A percentile compares a stretch with the other conserved stretches of the same genome.
Conservation (phyloP, 176 grass and related monocot species). For the Secale cereale region DNA sequence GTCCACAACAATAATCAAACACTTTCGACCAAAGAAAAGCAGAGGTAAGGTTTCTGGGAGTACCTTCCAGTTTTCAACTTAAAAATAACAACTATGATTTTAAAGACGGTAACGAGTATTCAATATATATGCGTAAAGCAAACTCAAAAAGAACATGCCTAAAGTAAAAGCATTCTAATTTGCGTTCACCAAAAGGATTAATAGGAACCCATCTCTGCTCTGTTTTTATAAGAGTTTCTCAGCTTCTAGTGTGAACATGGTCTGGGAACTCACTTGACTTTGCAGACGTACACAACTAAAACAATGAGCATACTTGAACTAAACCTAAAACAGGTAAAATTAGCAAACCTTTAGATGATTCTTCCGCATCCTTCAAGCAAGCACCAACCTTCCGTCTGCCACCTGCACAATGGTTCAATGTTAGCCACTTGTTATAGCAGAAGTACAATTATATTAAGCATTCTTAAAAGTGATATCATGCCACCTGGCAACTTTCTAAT, state of each 20-base stretch:
- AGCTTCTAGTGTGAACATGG: conserved; percentile 3
- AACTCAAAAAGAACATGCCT: neutral
- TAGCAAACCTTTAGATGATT: conserved; percentile 35
- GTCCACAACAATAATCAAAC: neutral
- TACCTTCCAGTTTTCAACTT: neutral
- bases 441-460: neutral
- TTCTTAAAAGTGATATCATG: neutral
- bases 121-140: neutral
- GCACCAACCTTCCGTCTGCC: neutral
- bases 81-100: neutral
- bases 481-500: too few relatives aligned
- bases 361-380: neutral
- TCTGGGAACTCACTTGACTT: neutral
- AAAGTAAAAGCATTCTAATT: neutral
- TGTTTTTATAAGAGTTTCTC: neutral
- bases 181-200: neutral
- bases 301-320: neutral
- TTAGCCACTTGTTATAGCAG: neutral
- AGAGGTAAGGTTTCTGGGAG: neutral
- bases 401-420: conserved; percentile 3
- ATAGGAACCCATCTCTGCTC: neutral
- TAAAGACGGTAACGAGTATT: neutral
- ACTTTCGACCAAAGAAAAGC: neutral
- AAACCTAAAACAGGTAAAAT: neutral
- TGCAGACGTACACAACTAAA: neutral